Conservation (phyloP, 129 eudicot species). For the Pseudognaphalium luteoalbum region DNA sequence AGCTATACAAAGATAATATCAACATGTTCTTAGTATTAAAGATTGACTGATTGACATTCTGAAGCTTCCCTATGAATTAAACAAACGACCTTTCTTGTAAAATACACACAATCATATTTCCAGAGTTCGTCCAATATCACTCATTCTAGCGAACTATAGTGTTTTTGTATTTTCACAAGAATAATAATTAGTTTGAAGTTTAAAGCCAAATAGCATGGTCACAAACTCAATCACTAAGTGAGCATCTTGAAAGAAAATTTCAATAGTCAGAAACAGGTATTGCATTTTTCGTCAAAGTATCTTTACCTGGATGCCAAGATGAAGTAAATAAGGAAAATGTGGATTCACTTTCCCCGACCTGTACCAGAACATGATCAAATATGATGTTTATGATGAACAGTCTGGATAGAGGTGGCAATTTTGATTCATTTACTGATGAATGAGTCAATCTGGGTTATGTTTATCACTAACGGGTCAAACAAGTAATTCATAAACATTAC, state of each 20-base stretch:
- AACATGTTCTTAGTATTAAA: too few relatives aligned
- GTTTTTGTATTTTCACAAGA: not conserved
- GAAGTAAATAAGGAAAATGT: conserved; percentile 74
- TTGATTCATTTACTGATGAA: not conserved
- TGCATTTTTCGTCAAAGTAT: not conserved
- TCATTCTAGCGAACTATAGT: not conserved
- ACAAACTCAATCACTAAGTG: not conserved
- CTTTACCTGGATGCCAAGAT: conserved; percentile 87
- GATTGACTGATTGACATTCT: too few relatives aligned
- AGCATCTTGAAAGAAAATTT: not conserved
- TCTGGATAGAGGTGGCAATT: not conserved
- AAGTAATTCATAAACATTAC: too few relatives aligned
- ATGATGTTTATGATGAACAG: not conserved
- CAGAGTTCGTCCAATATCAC: not conserved
- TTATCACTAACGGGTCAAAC: not conserved
- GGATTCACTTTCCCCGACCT: conserved; percentile 79
- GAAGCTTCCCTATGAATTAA: not conserved
- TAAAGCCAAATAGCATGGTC: not conserved
- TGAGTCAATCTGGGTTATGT: not conserved
- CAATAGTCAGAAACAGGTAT: not conserved
- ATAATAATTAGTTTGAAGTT: not conserved
- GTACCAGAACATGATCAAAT: conserved; percentile 14
- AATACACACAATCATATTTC: not conserved
- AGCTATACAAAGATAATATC: too few relatives aligned
- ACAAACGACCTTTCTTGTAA: not conserved